Conservation (phyloP, 169 alveolate species). For the Fabrea salina region DNA sequence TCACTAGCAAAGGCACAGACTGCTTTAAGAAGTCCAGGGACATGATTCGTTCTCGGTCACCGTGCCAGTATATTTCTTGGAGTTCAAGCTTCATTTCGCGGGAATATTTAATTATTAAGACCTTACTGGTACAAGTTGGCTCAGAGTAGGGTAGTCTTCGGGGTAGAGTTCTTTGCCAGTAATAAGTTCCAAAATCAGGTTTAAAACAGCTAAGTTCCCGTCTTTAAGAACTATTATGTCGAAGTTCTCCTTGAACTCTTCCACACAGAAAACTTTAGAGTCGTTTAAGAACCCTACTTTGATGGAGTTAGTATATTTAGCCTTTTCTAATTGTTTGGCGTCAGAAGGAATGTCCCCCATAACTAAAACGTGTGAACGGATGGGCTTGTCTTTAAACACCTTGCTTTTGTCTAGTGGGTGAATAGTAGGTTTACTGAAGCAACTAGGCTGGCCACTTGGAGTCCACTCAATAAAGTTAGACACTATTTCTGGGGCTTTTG, state of each 20-base stretch:
- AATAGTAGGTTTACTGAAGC: background rate
- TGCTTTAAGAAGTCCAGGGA: constrained; percentile 51
- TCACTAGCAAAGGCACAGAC: constrained; percentile 34
- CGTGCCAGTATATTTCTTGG: constrained; percentile 64
- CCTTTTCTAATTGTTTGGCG: background rate
- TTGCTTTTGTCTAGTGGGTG: background rate
- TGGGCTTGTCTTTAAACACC: background rate
- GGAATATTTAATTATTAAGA: no score
- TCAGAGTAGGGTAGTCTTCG: no score
- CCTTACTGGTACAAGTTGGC: no score
- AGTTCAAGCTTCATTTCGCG: constrained; percentile 52
- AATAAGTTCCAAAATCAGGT: no score
- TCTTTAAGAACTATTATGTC: background rate
- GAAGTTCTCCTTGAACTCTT: background rate
- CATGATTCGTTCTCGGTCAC: constrained; percentile 59
- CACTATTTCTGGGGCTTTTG: background rate
- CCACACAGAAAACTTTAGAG: background rate
- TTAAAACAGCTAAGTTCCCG: background rate
- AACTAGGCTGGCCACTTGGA: background rate
- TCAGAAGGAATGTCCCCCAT: background rate
- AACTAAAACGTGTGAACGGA: background rate
- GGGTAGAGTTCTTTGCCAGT: no score
- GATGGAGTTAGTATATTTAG: background rate
- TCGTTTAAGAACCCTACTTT: background rate
- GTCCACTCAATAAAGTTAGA: background rate